Percentiles rank a stretch among this genome's conserved stretches.
Evolutionary conservation across 2,329 filamentous ascomycete genomes (phyloP).

Genomic region (Neopestalotiopsis rosae): DNA sequence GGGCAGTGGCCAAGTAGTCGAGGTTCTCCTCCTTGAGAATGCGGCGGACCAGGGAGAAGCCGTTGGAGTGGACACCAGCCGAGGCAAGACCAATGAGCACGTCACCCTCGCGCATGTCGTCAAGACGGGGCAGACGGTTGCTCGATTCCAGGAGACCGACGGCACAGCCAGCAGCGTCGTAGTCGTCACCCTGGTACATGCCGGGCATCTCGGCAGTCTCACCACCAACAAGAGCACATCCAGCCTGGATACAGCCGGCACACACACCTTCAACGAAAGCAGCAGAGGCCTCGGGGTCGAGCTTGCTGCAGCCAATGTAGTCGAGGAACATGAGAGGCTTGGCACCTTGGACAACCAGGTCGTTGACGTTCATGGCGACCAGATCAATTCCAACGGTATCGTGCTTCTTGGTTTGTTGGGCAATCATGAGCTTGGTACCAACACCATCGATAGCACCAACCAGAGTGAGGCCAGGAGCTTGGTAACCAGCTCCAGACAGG

Average conservation of each 20-base stretch:
- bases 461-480: conserved; percentile 71
- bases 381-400: conserved; percentile 95
- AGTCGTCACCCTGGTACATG: conserved; percentile 87
- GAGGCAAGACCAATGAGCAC: conserved; percentile 85
- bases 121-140: conserved; percentile 75
- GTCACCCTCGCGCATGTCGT: conserved; percentile 81
- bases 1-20: conserved; percentile 72
- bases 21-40: conserved; percentile 79
- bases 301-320: conserved; percentile 92
- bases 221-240: conserved; percentile 91
- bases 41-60: conserved; percentile 93
- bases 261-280: conserved; percentile 93
- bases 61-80: conserved; percentile 92
- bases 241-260: conserved; percentile 81
- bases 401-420: conserved; percentile 87
- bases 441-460: conserved; percentile 93
- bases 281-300: conserved; percentile 78
- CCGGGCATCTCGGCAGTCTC: conserved; percentile 99
- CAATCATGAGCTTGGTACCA: conserved; percentile 95
- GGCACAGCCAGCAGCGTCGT: conserved; percentile 90
- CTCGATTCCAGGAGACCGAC: conserved; percentile 79
- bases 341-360: conserved; percentile 93
- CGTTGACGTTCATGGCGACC: conserved; percentile 99
- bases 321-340: conserved; percentile 96
- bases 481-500: conserved; percentile 74